Base-by-base conservation (phyloP, 2,329 filamentous ascomycete species). In the Drechslerella stenobrocha region DNA sequence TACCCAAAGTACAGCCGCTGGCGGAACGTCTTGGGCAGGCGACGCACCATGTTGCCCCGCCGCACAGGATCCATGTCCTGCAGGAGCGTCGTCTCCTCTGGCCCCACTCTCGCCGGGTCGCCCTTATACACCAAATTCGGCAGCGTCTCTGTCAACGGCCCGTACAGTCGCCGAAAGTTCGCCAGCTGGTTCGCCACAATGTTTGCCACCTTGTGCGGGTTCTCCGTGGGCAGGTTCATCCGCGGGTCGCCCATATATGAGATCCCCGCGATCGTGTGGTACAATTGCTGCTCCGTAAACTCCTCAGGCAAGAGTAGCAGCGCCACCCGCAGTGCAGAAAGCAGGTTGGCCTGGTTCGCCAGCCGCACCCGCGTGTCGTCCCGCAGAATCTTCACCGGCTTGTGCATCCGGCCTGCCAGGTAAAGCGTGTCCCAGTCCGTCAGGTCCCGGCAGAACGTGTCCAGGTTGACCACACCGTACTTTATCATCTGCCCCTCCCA, bases 181-280 rank as follows among this genome's bases (percentile, higher is more conserved):
- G 87, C 80, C 75, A 96, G 84, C 76, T 98, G 96, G 74, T 95
- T 86, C 46, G 85, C 85, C 26, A 98, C 93, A 72, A 98, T 98
- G 76, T 97, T 97, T 73, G 84, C 82, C 18, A 98, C 90, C 77
- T 98, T 98, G 74, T 85, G 85, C 28, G 89, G 90, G 74, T 97
- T 89, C 76, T 98, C 93, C 0, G 89, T 89, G 1, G 89, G 87
- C 40, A 96, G 81, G 1, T 85, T 81, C 93, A 98, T 98, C 70
- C 93, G 88, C n/a, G 91, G 90, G 74, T 98, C 93, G 30, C 93
- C 93, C 72, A 95, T 84, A 76, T 98, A 98, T 74, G 89, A 95
- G 71, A 98, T 87, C 20, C 89, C 87, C 0, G 93, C 88, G 69
- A 98, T 96, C 18, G 90, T 93, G 72, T 84, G 87, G 77, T 96